Evolutionary conservation across 1,139 yeast genomes (phyloP).

Genomic region (Geotrichum fermentans): DNA sequence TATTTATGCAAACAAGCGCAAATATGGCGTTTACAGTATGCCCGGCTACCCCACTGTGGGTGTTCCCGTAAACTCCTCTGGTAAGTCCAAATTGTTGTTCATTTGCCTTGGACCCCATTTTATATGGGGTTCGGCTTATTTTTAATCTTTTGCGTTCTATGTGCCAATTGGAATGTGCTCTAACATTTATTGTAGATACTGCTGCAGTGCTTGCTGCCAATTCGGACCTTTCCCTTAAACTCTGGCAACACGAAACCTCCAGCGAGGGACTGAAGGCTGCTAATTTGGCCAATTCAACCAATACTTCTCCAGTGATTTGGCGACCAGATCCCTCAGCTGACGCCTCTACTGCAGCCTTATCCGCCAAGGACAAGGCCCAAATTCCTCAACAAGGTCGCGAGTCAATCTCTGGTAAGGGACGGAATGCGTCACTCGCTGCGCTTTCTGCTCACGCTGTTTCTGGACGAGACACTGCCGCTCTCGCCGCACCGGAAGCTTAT

Average conservation of each 20-base stretch:
- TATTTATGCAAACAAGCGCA: slow-evolving; percentile 67
- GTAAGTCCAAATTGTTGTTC: slow-evolving; percentile 11
- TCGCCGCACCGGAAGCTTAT: slow-evolving; percentile 38
- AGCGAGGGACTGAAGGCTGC: slow-evolving; percentile 40
- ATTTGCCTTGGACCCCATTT: neutral
- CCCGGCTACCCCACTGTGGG: slow-evolving; percentile 72
- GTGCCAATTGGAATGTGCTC: no score
- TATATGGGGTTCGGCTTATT: neutral
- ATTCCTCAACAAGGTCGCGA: slow-evolving; percentile 19
- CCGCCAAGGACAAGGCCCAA: slow-evolving; percentile 38
- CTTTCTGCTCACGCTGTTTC: slow-evolving; percentile 31
- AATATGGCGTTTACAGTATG: slow-evolving; percentile 65
- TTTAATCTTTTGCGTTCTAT: no score
- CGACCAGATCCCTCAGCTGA: slow-evolving; percentile 32
- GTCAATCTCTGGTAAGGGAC: slow-evolving; percentile 18
- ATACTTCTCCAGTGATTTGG: slow-evolving; percentile 35
- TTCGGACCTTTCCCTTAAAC: slow-evolving; percentile 35
- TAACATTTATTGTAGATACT: slow-evolving; percentile 24
- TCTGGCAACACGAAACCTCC: slow-evolving; percentile 37
- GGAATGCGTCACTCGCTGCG: slow-evolving; percentile 32
- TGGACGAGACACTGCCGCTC: slow-evolving; percentile 37
- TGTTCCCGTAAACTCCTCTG: slow-evolving; percentile 43
- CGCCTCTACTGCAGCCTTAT: slow-evolving; percentile 49
- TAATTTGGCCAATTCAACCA: slow-evolving; percentile 33
- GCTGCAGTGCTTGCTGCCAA: slow-evolving; percentile 40